Conservation (phyloP, 495 filamentous ascomycete genomes). For the Podospora pseudoanserina region DNA sequence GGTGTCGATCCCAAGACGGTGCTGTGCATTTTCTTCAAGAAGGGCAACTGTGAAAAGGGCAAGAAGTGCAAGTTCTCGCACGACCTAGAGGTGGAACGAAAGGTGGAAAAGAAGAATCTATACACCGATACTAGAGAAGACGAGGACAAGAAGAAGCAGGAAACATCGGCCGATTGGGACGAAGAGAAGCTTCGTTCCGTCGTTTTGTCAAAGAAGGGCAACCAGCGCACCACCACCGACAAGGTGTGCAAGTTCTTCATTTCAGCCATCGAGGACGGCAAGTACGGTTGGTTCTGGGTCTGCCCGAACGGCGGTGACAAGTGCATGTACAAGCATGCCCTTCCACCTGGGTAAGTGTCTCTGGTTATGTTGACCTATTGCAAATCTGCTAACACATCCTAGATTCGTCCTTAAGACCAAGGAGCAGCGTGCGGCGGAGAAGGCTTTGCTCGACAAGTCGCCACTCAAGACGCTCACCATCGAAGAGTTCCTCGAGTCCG, state of each 20-base stretch:
- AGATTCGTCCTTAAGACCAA: slow-evolving; percentile 97
- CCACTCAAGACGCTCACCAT: slow-evolving; percentile 91
- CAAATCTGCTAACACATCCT: slow-evolving; percentile 25
- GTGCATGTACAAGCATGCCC: slow-evolving; percentile 96
- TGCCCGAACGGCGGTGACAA: slow-evolving; percentile 97
- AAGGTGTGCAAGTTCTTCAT: slow-evolving; percentile 99
- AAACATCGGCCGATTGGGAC: slow-evolving; percentile 94
- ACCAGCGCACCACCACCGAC: slow-evolving; percentile 92
- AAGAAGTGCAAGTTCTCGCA: slow-evolving; percentile 97
- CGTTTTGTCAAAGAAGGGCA: slow-evolving; percentile 92
- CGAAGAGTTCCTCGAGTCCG: slow-evolving; percentile 94
- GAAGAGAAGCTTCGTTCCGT: slow-evolving; percentile 91
- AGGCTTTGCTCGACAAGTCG: slow-evolving; percentile 95
- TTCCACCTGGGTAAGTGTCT: slow-evolving; percentile 78
- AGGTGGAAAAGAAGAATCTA: slow-evolving; percentile 83
- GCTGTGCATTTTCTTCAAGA: slow-evolving; percentile 93
- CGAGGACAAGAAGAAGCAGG: slow-evolving; percentile 79
- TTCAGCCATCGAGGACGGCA: slow-evolving; percentile 93
- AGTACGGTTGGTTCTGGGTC: slow-evolving; percentile 98
- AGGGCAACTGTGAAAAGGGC: slow-evolving; percentile 95
- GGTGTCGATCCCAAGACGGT: slow-evolving; percentile 98
- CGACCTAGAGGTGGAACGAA: slow-evolving; percentile 83
- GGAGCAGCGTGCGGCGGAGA: slow-evolving; percentile 93
- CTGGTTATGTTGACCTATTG: slow-evolving; percentile 7
- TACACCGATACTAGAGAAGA: slow-evolving; percentile 82